Percentiles rank a stretch among this genome's conserved stretches.
Evolutionary conservation across 768 basidiomycete genomes (phyloP).

Genomic region (Calocybe cyanea): DNA sequence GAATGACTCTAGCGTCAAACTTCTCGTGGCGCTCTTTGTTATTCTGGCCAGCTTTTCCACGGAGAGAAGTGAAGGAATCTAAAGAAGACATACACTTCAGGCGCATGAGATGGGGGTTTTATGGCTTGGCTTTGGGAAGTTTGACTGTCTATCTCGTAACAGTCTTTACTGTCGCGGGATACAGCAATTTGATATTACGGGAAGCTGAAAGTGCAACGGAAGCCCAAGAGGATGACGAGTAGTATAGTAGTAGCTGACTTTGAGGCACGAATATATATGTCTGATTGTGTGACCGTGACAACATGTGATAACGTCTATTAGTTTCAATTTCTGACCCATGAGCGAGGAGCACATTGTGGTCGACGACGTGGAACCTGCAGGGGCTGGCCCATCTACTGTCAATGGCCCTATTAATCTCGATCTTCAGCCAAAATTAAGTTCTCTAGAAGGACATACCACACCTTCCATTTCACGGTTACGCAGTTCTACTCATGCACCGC

Average conservation of each 20-base stretch:
- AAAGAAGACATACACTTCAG: conserved; percentile 45
- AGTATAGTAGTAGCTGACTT: no score
- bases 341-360: conserved; percentile 63
- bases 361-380: conserved; percentile 47
- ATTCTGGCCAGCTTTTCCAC: conserved; percentile 23
- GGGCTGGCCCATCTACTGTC: conserved; percentile 31
- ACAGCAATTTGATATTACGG: no score
- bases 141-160: conserved; percentile 35
- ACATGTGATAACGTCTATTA: no score
- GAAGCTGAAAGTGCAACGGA: no score
- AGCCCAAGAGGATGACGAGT: no score
- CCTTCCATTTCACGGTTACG: conserved; percentile 30
- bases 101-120: conserved; percentile 52
- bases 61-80: conserved; percentile 18
- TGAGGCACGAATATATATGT: not conserved
- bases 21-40: conserved; percentile 37
- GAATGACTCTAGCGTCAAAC: conserved; percentile 11
- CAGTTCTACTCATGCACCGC: conserved; percentile 27
- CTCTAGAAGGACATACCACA: conserved; percentile 20
- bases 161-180: conserved; percentile 10
- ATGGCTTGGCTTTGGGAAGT: conserved; percentile 40
- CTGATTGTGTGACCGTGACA: no score
- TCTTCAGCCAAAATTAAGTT: conserved; percentile 20
- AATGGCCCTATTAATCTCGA: conserved; percentile 14
- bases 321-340: conserved; percentile 23